Evolutionary conservation across 768 basidiomycete species (phyloP).

Genomic region (Gelatoporia subvermispora): DNA sequence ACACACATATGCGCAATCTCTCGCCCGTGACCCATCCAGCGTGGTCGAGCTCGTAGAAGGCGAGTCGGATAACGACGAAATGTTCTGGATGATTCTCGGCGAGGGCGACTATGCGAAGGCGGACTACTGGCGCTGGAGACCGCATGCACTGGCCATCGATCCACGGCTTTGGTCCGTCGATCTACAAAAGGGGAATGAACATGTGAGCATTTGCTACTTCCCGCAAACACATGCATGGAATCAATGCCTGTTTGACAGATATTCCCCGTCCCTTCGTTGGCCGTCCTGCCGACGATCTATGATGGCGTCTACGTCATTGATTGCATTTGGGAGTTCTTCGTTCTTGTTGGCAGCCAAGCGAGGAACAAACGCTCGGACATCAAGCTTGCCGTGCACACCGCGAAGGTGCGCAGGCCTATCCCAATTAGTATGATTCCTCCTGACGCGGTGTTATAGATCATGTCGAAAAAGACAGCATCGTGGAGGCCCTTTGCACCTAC

Average conservation of each 20-base stretch:
- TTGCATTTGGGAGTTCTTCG: slow-evolving; percentile 77
- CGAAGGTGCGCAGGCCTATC: slow-evolving; percentile 38
- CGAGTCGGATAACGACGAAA: slow-evolving; percentile 54
- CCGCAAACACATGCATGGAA: neutral
- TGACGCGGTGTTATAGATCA: slow-evolving; percentile 33
- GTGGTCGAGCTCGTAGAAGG: slow-evolving; percentile 60
- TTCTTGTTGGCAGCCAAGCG: slow-evolving; percentile 66
- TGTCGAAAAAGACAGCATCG: slow-evolving; percentile 46
- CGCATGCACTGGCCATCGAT: slow-evolving; percentile 29
- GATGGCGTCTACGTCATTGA: slow-evolving; percentile 62
- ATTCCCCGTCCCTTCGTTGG: slow-evolving; percentile 38
- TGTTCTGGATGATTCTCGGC: slow-evolving; percentile 88
- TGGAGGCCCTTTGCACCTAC: slow-evolving; percentile 66
- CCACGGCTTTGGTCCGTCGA: slow-evolving; percentile 63
- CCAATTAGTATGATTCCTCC: neutral
- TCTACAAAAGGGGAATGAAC: slow-evolving; percentile 24
- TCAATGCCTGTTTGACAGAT: slow-evolving; percentile 37
- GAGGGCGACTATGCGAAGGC: slow-evolving; percentile 71
- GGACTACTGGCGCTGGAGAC: slow-evolving; percentile 79
- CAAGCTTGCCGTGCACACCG: slow-evolving; percentile 51
- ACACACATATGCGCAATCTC: slow-evolving; percentile 48
- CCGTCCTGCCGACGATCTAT: slow-evolving; percentile 32
- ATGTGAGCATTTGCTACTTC: slow-evolving; percentile 34
- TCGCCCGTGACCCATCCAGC: slow-evolving; percentile 34
- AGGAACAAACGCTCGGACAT: slow-evolving; percentile 57